phyloP scores from a whole-genome alignment of 2,329 filamentous ascomycete genomes.

The Ascochyta rabiei region DNA sequence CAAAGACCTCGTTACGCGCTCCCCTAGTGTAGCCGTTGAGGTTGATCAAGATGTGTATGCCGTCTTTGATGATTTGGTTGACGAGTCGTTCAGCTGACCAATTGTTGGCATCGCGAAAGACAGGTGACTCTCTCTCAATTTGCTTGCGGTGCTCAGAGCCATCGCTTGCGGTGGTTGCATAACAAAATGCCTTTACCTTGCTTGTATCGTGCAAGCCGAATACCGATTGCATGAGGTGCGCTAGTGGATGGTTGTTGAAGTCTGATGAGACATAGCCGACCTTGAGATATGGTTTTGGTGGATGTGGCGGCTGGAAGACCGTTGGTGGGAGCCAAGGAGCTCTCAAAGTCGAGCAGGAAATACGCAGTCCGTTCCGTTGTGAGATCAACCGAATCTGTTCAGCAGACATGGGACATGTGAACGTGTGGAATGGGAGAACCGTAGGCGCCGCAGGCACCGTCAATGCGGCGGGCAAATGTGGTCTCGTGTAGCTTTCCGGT shows the following conservation, averaged over 20 bases:
- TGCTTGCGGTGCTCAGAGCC: conserved; percentile 86
- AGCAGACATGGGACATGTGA: conserved; percentile 90
- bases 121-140: conserved; percentile 89
- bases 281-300: conserved; percentile 82
- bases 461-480: conserved; percentile 73
- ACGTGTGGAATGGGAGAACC: conserved; percentile 95
- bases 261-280: conserved; percentile 97
- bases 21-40: conserved; percentile 98
- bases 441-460: conserved; percentile 88
- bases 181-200: conserved; percentile 86
- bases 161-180: conserved; percentile 92
- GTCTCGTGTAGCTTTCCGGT: conserved; percentile 69
- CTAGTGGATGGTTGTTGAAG: conserved; percentile 97
- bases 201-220: conserved; percentile 84
- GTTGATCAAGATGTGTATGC: conserved; percentile 93
- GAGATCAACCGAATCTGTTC: conserved; percentile 93
- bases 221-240: conserved; percentile 97
- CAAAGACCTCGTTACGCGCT: conserved; percentile 96
- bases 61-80: conserved; percentile 82
- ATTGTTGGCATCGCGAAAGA: conserved; percentile 84
- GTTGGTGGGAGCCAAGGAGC: conserved; percentile 82
- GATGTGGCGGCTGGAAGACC: conserved; percentile 83
- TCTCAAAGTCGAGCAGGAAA: conserved; percentile 86
- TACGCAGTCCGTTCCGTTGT: conserved; percentile 89
- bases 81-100: conserved; percentile 88